Evolutionary conservation across 2,329 filamentous ascomycete species (phyloP).

Genomic region (Raffaelea deltoideospora): DNA sequence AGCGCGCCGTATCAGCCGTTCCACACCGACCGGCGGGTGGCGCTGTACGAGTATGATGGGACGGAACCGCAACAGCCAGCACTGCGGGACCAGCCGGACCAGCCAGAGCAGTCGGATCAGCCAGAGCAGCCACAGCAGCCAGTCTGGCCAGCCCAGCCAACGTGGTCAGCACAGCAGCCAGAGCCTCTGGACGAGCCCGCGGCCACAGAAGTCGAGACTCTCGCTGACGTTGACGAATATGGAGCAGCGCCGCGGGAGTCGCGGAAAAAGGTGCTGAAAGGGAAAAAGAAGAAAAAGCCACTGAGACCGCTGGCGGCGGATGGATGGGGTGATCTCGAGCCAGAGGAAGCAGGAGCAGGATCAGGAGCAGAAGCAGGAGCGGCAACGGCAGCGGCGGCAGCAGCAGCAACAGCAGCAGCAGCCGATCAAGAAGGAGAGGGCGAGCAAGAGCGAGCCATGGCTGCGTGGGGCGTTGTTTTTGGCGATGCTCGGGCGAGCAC

Average conservation of each 20-base stretch:
- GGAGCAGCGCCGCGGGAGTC: too few species aligned
- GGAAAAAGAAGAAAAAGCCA: too few species aligned
- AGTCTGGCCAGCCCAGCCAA: too few species aligned
- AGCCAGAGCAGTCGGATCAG: background rate
- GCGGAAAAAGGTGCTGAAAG: too few species aligned
- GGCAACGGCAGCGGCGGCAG: background rate
- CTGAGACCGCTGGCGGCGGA: too few species aligned
- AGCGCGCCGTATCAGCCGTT: constrained; percentile 93
- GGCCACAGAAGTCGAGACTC: too few species aligned
- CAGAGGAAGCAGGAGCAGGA: background rate
- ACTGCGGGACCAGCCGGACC: background rate
- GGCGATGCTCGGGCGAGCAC: too few species aligned
- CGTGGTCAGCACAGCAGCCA: too few species aligned
- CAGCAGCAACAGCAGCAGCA: constrained; percentile 16
- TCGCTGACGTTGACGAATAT: too few species aligned
- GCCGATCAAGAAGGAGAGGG: constrained; percentile 15
- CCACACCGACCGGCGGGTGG: constrained; percentile 76
- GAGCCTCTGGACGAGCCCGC: too few species aligned
- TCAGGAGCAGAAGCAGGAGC: background rate
- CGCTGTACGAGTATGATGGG: constrained; percentile 50
- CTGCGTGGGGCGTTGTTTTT: background rate
- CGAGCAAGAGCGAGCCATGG: constrained; percentile 11
- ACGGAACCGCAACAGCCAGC: background rate
- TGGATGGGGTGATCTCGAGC: too few species aligned
- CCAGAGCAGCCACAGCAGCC: constrained; percentile 15